A percentile compares a stretch with the other conserved stretches of the same genome.
These are phyloP conservation scores for Esteya vermicola DNA, from an alignment of 2,329 filamentous ascomycete genomes.

Conservation along the genomic window DNA sequence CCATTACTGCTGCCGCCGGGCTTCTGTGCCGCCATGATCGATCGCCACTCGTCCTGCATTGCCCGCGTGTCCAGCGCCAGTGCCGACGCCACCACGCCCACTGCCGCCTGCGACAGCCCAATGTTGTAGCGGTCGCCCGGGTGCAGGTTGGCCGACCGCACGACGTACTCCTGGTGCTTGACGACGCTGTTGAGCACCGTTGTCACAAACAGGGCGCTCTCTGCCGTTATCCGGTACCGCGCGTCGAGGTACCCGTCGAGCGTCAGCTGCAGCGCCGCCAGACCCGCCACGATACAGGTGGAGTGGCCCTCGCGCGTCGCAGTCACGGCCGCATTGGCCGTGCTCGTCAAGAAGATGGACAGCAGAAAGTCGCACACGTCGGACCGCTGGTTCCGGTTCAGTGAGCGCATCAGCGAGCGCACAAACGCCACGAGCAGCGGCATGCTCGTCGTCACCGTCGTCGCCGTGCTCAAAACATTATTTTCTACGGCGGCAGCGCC, in stretches of 20 bases:
- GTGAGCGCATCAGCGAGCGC: conserved; percentile 59
- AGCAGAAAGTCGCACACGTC: conserved; percentile 71
- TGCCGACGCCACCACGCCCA: conserved; percentile 51
- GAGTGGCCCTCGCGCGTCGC: conserved; percentile 41
- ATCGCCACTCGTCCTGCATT: conserved; percentile 52
- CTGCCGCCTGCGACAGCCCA: conserved; percentile 38
- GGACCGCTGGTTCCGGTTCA: conserved; percentile 53
- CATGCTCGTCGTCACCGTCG: no score
- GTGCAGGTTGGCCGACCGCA: conserved; percentile 34
- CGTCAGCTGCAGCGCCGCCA: conserved; percentile 44
- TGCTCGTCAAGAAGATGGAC: conserved; percentile 47
- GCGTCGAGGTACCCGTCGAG: conserved; percentile 37
- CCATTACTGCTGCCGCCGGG: conserved; percentile 34
- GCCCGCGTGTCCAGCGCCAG: conserved; percentile 59
- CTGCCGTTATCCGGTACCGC: conserved; percentile 23
- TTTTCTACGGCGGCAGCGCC: no score
- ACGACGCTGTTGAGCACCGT: conserved; percentile 51
- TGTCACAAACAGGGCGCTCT: conserved; percentile 41
- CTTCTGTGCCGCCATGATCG: conserved; percentile 46
- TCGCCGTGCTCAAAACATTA: no score
- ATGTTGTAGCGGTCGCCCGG: conserved; percentile 29
- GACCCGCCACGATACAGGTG: conserved; percentile 49
- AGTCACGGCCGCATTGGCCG: conserved; percentile 27
- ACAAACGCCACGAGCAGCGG: conserved; percentile 63
- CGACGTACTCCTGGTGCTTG: conserved; percentile 46